Base-by-base conservation (phyloP, 352 stramenopile genomes). In the Pythium pectinolyticum region DNA sequence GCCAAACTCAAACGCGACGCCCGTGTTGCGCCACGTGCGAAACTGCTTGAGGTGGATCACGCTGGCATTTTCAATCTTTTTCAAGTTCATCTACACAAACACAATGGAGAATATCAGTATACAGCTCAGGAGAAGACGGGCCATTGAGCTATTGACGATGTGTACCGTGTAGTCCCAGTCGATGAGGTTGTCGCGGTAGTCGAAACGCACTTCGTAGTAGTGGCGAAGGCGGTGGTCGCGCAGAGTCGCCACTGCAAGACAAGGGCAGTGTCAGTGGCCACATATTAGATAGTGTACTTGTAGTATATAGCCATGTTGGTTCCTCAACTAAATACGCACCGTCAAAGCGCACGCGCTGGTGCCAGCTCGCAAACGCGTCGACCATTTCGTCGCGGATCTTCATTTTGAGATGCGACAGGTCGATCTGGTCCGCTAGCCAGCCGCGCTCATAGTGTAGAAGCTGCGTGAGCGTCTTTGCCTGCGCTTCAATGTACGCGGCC, bases 121-220 rank as follows among this genome's bases (percentile, higher is more conserved):
- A 43, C 5, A 17, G 20, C 45, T 27, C 19, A 43, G 30, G 10
- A n/a, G 17, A 24, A 37, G 17, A 24, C 34, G 2, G 8, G 43
- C 71, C n/a, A n/a, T n/a, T n/a, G n/a, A n/a, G n/a, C n/a, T n/a
- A n/a, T n/a, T n/a, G n/a, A n/a, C n/a, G n/a, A n/a, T n/a, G n/a
- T n/a, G 37, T 51, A 89, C 85, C 28, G 84, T 93, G 80, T 98
- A 98, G 70, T 98, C 95, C 95, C 94, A 98, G 66, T 98, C 95
- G 48, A 97, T 86, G 62, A 97, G 71, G 55, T 96, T 97, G 47
- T 92, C 80, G 24, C 92, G 84, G 72, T 94, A 88, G 71, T 98
- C 95, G 75, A 96, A 98, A 40, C 94, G 87, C 46, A 86, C 78
- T 62, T 95, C 92, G 69, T 97, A 98, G 61, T 92, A 97, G 61